Conservation (phyloP, 306 rosid genomes). For the Casuarina equisetifolia region DNA sequence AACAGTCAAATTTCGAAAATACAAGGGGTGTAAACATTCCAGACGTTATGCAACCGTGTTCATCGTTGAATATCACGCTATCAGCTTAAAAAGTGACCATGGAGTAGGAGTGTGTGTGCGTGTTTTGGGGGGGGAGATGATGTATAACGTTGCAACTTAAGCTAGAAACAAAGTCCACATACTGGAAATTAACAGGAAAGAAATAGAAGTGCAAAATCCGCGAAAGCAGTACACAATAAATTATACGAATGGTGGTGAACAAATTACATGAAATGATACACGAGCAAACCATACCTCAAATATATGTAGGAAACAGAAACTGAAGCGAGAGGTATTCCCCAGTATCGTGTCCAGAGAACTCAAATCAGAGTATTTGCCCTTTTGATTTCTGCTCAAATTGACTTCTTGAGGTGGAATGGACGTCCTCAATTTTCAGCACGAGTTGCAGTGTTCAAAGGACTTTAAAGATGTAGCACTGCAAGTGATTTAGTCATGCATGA, state of each 20-base stretch:
- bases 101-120: too few relatives aligned
- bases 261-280: conserved; percentile 51
- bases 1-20: not conserved
- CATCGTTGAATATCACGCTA: not conserved
- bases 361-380: conserved; percentile 24
- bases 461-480: conserved; percentile 80
- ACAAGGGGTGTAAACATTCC: not conserved
- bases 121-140: too few relatives aligned
- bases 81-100: not conserved
- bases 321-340: conserved; percentile 38
- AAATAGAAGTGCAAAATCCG: conserved; percentile 25
- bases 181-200: conserved; percentile 23
- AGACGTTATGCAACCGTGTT: not conserved
- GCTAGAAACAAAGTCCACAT: conserved; percentile 30
- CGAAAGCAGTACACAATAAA: conserved; percentile 31
- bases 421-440: conserved; percentile 25
- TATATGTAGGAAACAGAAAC: conserved; percentile 22
- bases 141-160: not conserved
- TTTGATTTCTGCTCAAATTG: conserved; percentile 24
- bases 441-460: conserved; percentile 14
- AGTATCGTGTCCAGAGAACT: conserved; percentile 38
- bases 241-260: conserved; percentile 50
- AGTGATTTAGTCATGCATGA: conserved; percentile 85
- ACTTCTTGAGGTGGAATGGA: conserved; percentile 25
- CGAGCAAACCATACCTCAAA: conserved; percentile 29